phyloP scores from a whole-genome alignment of 2,329 filamentous ascomycete species.

The Penicillium sp. region DNA sequence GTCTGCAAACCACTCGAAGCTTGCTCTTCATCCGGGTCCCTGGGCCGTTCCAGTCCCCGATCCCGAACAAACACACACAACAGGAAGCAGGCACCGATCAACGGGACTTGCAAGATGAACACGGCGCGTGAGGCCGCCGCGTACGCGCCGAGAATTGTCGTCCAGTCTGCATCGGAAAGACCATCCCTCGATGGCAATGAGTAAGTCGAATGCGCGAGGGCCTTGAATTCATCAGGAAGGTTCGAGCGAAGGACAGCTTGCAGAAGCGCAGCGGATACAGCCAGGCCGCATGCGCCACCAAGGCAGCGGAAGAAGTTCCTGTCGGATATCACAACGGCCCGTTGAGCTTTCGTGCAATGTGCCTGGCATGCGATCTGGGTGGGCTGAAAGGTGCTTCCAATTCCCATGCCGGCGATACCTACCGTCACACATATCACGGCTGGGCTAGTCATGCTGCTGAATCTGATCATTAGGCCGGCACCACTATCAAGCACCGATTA shows the following conservation, averaged over 20 bases:
- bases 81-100: slow-evolving; percentile 57
- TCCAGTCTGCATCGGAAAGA: slow-evolving; percentile 25
- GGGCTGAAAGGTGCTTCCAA: slow-evolving; percentile 60
- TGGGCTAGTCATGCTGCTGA: slow-evolving; percentile 50
- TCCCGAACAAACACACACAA: slow-evolving; percentile 58
- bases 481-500: slow-evolving; percentile 40
- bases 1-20: neutral
- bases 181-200: slow-evolving; percentile 35
- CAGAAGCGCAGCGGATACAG: slow-evolving; percentile 60
- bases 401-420: slow-evolving; percentile 57
- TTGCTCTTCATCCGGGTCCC: slow-evolving; percentile 27
- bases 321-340: slow-evolving; percentile 66
- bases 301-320: slow-evolving; percentile 67
- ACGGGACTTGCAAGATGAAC: slow-evolving; percentile 60
- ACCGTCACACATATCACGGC: slow-evolving; percentile 58
- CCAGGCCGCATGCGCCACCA: slow-evolving; percentile 64
- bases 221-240: slow-evolving; percentile 43
- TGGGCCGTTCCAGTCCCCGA: slow-evolving; percentile 47
- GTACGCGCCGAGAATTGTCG: neutral
- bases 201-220: slow-evolving; percentile 48
- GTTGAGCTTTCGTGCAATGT: slow-evolving; percentile 60
- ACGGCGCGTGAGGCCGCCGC: slow-evolving; percentile 58
- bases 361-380: slow-evolving; percentile 63
- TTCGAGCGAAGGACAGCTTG: slow-evolving; percentile 43
- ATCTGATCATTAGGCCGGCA: slow-evolving; percentile 58